phyloP scores from a whole-genome alignment of 225 moss, liverwort and hornwort species.

The Thuidium tamariscinum region DNA sequence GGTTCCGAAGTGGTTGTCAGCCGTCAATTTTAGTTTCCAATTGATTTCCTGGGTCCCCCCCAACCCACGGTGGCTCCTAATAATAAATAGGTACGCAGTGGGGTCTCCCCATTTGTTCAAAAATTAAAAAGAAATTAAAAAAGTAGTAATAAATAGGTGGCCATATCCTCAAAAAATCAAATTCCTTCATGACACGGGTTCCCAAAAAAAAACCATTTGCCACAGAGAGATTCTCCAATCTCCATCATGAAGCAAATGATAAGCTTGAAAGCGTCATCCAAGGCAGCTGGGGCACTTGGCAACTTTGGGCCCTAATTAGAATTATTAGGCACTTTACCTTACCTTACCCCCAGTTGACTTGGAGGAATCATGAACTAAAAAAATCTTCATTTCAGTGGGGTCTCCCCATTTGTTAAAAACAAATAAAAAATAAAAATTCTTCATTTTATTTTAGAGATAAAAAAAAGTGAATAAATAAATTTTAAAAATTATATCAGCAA shows the following conservation, averaged over 20 bases:
- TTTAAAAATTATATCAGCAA: too few species aligned
- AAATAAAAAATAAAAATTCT: too few species aligned
- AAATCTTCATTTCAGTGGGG: too few species aligned
- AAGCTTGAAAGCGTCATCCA: background rate
- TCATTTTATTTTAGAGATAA: too few species aligned
- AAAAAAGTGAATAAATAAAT: too few species aligned
- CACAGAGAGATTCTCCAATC: background rate
- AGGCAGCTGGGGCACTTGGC: background rate
- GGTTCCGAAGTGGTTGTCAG: background rate
- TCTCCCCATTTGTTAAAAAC: too few species aligned
- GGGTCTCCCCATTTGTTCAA: too few species aligned
- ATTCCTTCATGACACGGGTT: background rate
- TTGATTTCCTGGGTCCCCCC: too few species aligned
- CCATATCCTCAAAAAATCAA: background rate
- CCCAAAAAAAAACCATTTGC: background rate
- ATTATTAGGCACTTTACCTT: fast-evolving
- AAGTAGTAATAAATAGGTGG: too few species aligned
- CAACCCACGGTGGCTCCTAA: background rate
- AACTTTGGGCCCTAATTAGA: background rate
- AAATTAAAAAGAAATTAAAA: too few species aligned
- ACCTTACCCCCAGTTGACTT: background rate
- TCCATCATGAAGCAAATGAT: background rate
- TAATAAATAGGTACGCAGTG: too few species aligned
- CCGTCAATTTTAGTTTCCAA: background rate
- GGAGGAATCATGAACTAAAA: too few species aligned